Evolutionary conservation across 2,329 filamentous ascomycete genomes (phyloP).

Genomic region (Fusarium transvaalense): DNA sequence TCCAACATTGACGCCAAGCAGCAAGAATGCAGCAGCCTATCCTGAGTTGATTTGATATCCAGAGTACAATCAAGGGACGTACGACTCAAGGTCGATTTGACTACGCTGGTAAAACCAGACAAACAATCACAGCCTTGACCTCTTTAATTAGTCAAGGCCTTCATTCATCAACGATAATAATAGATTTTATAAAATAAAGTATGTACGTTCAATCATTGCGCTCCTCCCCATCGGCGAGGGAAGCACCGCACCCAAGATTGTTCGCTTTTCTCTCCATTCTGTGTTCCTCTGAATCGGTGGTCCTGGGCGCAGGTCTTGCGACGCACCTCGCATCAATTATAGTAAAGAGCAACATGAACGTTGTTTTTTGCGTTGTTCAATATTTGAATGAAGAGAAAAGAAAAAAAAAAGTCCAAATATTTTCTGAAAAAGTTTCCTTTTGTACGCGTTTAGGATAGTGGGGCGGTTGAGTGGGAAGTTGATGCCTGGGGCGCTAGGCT

Average conservation of each 20-base stretch:
- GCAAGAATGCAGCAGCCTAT: background rate
- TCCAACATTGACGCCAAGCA: background rate
- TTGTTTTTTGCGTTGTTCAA: constrained; percentile 64
- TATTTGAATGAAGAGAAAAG: constrained; percentile 50
- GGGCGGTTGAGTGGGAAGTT: constrained; percentile 34
- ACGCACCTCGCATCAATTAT: constrained; percentile 63
- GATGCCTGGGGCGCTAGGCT: constrained; percentile 39
- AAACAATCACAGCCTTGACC: constrained; percentile 1
- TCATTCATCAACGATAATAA: constrained; percentile 16
- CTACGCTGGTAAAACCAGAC: background rate
- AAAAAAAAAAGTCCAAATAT: constrained; percentile 27
- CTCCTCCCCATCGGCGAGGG: constrained; percentile 65
- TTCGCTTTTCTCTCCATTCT: constrained; percentile 68
- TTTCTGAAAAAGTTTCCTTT: constrained; percentile 37
- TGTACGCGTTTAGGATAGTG: constrained; percentile 36
- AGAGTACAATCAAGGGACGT: background rate
- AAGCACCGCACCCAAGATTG: constrained; percentile 72
- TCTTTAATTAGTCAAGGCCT: constrained; percentile 1
- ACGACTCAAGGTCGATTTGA: background rate
- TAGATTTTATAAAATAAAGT: constrained; percentile 5
- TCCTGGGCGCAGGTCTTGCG: constrained; percentile 59
- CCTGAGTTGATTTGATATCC: background rate
- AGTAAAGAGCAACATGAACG: constrained; percentile 56
- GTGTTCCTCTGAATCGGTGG: constrained; percentile 60
- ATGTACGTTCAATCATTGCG: constrained; percentile 73